Base-by-base conservation (phyloP, 1,284 basidiomycete genomes). In the Singerocomus rubriflavus region DNA sequence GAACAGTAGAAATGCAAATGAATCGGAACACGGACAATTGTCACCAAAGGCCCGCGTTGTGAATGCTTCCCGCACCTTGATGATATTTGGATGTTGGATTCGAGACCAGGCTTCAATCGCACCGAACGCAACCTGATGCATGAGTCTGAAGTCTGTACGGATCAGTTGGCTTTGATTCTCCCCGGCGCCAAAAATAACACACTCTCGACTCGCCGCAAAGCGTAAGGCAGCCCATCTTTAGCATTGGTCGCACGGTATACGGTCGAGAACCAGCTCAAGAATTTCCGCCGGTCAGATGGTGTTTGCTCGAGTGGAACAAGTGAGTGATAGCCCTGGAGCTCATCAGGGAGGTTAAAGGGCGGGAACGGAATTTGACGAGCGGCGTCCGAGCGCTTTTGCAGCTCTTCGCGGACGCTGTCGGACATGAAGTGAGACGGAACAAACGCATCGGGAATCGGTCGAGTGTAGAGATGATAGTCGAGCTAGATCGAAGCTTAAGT, bases 41-140 rank as follows among this genome's bases (percentile, higher is more conserved):
- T 98, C 97, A 53, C 86, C 85, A 70, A 99, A 99, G 0, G 91
- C 85, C 37, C 89, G 81, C 0, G 95, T 97, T 0, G 97, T 98
- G 72, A 99, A 99, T 0, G 96, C 97, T 69, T 99, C 97, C 41
- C 84, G 81, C 8, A 98, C 76, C 16, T 82, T 74, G 26, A 97
- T 84, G 56, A 99, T 88, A 60, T 83, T 86, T 0, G 97, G 94
- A 73, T 99, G 95, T 16, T 78, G 80, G 52, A 98, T 78, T 46
- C 82, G 79, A 2, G 86, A 82, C 97, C 97, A 99, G 16, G 85
- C 75, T 61, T 98, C 95, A 29, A 98, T 88, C 5, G 84, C 72
- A 7, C 74, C 74, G 62, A 98, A 96, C 1, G 95, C 94, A 9
- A 79, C 75, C 63, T 94, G 90, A 58, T 88, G 83, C 59, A 78